Evolutionary conservation across 2,329 filamentous ascomycete species (phyloP).

Genomic region (Venturia oleaginea): DNA sequence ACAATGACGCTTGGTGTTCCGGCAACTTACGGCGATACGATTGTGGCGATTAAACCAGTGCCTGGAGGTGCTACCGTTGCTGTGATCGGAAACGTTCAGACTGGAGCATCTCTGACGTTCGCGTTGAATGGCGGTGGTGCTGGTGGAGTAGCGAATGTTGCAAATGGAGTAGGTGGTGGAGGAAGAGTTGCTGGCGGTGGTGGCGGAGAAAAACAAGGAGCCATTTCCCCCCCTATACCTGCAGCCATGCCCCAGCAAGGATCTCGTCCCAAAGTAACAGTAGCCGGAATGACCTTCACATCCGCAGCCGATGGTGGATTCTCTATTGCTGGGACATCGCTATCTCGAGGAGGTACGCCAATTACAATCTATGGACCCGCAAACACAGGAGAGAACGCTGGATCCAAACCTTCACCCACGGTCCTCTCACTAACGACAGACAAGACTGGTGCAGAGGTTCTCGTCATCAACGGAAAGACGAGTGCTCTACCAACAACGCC

Average conservation of each 20-base stretch:
- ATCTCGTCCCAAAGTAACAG: neutral
- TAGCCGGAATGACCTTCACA: neutral
- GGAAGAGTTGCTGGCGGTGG: neutral
- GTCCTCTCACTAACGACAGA: conserved; percentile 2
- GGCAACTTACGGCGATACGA: neutral
- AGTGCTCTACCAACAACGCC: neutral
- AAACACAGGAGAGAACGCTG: neutral
- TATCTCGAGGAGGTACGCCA: neutral
- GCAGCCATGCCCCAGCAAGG: neutral
- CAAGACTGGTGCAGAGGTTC: neutral
- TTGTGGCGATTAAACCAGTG: neutral
- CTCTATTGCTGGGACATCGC: neutral
- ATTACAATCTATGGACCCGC: neutral
- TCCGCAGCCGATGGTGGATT: neutral
- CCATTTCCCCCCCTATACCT: neutral
- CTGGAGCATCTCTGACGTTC: neutral
- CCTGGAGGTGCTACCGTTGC: neutral
- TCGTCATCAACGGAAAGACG: neutral
- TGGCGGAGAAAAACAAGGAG: neutral
- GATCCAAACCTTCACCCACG: neutral
- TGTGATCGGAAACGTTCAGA: neutral
- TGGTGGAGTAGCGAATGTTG: neutral
- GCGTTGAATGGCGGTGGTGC: neutral
- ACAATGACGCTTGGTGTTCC: neutral
- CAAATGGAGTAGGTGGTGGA: neutral